phyloP scores from a whole-genome alignment of 176 grass and related monocot genomes.

The Poa annua region DNA sequence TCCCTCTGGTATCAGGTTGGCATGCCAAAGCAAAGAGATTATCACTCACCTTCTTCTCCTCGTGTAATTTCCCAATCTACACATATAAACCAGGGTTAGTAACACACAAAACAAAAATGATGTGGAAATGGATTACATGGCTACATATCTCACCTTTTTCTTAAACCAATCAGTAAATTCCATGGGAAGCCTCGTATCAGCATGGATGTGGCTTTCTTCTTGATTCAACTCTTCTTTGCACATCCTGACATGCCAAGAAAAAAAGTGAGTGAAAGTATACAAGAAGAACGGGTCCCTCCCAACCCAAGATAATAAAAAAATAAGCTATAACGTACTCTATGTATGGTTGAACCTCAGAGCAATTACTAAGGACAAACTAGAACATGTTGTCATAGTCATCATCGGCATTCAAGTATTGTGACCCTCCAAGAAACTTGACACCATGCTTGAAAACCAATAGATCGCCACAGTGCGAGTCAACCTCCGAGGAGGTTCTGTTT shows the following conservation, averaged over 20 bases:
- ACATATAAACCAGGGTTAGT: background rate
- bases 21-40: background rate
- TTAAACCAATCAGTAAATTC: background rate
- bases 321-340: too few relatives aligned
- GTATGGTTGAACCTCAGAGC: background rate
- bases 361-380: background rate
- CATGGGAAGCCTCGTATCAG: background rate
- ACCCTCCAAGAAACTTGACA: background rate
- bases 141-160: background rate
- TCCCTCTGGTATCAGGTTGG: background rate
- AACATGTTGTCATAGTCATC: background rate
- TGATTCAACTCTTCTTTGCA: background rate
- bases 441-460: background rate
- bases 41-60: too few relatives aligned
- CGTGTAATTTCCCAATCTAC: background rate
- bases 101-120: too few relatives aligned
- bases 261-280: too few relatives aligned
- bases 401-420: background rate
- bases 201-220: background rate
- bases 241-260: background rate
- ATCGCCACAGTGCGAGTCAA: background rate
- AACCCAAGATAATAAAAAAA: too few relatives aligned
- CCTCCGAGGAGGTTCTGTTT: background rate
- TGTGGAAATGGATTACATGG: too few relatives aligned
- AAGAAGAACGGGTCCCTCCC: too few relatives aligned